A percentile compares a stretch with the other conserved stretches of the same genome.
These are phyloP conservation scores for Plenodomus tracheiphilus DNA, from an alignment of 2,329 filamentous ascomycete genomes.

Conservation along the genomic window DNA sequence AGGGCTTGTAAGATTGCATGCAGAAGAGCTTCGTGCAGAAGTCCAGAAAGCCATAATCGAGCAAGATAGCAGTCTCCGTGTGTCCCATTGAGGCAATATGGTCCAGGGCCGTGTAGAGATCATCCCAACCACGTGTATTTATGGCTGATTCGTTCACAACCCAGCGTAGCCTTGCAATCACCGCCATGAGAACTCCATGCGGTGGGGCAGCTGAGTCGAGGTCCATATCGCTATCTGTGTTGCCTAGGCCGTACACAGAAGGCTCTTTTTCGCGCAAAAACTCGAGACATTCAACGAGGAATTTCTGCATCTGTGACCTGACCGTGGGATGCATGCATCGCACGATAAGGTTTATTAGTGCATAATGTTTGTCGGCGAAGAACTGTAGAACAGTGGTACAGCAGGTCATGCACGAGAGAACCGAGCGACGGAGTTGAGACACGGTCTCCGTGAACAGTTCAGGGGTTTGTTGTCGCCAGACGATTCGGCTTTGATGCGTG, in stretches of 20 bases:
- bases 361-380: constrained; percentile 58
- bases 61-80: constrained; percentile 30
- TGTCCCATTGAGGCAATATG: constrained; percentile 34
- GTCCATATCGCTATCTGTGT: constrained; percentile 34
- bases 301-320: constrained; percentile 30
- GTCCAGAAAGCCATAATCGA: constrained; percentile 31
- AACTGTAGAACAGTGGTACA: constrained; percentile 65
- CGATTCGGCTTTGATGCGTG: constrained; percentile 74
- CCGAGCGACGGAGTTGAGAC: constrained; percentile 55
- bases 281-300: constrained; percentile 38
- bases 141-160: constrained; percentile 29
- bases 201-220: constrained; percentile 12
- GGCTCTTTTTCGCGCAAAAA: constrained; percentile 39
- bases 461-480: constrained; percentile 70
- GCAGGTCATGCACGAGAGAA: constrained; percentile 57
- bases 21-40: constrained; percentile 36
- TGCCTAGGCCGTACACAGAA: constrained; percentile 29
- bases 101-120: constrained; percentile 37
- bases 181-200: constrained; percentile 20
- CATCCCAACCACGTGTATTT: constrained; percentile 39
- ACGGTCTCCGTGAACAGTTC: constrained; percentile 64
- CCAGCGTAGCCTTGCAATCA: constrained; percentile 21
- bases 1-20: constrained; percentile 26
- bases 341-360: constrained; percentile 65
- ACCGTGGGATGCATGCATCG: constrained; percentile 33